Percentiles rank a stretch among this genome's conserved stretches.
Evolutionary conservation across 345 rosid species (phyloP).

Genomic region (Lagerstroemia speciosa): DNA sequence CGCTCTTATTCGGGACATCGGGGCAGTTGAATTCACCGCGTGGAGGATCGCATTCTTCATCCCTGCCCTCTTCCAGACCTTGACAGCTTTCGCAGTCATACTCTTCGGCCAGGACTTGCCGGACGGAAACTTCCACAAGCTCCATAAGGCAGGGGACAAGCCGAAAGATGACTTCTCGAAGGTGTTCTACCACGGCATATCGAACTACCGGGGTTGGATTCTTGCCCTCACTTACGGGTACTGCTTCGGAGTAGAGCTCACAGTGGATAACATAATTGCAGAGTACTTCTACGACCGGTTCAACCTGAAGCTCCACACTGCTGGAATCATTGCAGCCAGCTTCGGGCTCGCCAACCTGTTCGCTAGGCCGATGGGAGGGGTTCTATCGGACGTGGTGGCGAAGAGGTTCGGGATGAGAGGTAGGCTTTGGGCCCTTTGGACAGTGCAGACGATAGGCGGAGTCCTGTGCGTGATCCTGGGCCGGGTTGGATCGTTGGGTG

Average conservation of each 20-base stretch:
- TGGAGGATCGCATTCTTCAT: conserved; percentile 84
- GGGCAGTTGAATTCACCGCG: conserved; percentile 68
- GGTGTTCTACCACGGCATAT: conserved; percentile 37
- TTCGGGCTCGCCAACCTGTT: conserved; percentile 74
- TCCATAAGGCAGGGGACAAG: conserved; percentile 60
- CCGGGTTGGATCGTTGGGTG: conserved; percentile 30
- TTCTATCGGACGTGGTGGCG: conserved; percentile 47
- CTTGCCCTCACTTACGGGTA: conserved; percentile 82
- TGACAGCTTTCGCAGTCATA: conserved; percentile 59
- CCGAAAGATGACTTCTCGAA: conserved; percentile 46
- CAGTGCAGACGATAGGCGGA: conserved; percentile 65
- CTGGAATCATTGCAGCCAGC: conserved; percentile 84
- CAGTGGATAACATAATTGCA: conserved; percentile 74
- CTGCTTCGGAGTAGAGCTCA: conserved; percentile 83
- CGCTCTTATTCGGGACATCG: conserved; percentile 35
- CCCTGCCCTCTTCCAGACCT: conserved; percentile 67
- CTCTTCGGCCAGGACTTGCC: conserved; percentile 81
- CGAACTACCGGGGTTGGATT: conserved; percentile 86
- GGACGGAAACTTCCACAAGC: conserved; percentile 48
- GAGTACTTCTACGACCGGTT: conserved; percentile 85
- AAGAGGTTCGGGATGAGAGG: conserved; percentile 84
- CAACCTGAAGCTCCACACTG: conserved; percentile 58
- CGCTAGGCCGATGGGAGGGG: conserved; percentile 75
- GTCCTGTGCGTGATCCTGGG: conserved; percentile 56
- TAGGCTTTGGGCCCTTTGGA: conserved; percentile 76